phyloP scores from a whole-genome alignment of 306 rosid species.

The Acacia crassicarpa region DNA sequence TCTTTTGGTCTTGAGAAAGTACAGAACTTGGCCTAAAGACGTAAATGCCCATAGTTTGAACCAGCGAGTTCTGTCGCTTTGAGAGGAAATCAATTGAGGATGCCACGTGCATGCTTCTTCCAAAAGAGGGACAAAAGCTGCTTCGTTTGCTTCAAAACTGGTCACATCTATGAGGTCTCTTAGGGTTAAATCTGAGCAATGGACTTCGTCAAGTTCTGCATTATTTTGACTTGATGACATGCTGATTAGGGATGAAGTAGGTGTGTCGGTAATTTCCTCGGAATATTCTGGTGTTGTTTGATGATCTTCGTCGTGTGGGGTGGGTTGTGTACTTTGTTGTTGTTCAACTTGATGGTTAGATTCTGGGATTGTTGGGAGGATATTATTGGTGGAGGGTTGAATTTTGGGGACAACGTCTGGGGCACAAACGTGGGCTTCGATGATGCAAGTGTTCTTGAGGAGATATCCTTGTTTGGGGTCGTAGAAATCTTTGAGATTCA shows the following conservation, averaged over 20 bases:
- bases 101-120: constrained; percentile 43
- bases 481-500: constrained; percentile 66
- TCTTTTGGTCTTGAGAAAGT: constrained; percentile 32
- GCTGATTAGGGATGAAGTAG: constrained; percentile 11
- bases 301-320: constrained; percentile 13
- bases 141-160: constrained; percentile 23
- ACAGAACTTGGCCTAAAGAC: constrained; percentile 33
- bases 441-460: constrained; percentile 62
- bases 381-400: constrained; percentile 3
- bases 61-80: constrained; percentile 20
- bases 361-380: background rate
- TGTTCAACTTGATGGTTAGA: background rate
- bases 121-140: constrained; percentile 29
- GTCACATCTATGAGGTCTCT: constrained; percentile 34
- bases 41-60: constrained; percentile 39
- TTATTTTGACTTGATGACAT: constrained; percentile 4
- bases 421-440: constrained; percentile 81
- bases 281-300: constrained; percentile 26
- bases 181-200: constrained; percentile 25
- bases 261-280: constrained; percentile 12
- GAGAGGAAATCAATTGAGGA: constrained; percentile 28
- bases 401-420: constrained; percentile 23
- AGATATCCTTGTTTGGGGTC: constrained; percentile 72
- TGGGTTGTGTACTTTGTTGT: background rate
- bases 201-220: constrained; percentile 14